These are phyloP conservation scores for Colletotrichum scovillei DNA, from an alignment of 2,329 filamentous ascomycete species.

Conservation along the genomic window DNA sequence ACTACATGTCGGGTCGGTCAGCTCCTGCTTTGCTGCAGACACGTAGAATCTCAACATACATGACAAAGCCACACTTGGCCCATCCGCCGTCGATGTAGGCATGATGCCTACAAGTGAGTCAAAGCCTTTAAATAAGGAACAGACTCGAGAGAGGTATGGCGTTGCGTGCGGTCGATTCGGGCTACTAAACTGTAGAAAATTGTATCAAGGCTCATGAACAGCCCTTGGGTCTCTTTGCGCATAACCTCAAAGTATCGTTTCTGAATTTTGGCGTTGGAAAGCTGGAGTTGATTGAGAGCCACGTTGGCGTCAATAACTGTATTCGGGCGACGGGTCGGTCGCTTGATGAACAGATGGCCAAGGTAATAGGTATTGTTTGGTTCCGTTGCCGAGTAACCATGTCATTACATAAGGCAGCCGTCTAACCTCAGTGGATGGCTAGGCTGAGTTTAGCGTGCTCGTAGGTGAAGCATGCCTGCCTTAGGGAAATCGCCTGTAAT, in stretches of 20 bases:
- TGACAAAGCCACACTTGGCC: conserved; percentile 74
- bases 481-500: too few species aligned
- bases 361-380: conserved; percentile 1
- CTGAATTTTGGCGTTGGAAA: not conserved
- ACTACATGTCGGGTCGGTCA: conserved; percentile 63
- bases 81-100: conserved; percentile 71
- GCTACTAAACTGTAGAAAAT: not conserved
- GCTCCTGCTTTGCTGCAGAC: not conserved
- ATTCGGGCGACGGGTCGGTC: not conserved
- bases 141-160: not conserved
- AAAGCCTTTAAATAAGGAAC: not conserved
- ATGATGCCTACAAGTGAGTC: conserved; percentile 50
- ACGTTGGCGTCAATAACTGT: not conserved
- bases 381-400: conserved; percentile 24
- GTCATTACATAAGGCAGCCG: not conserved
- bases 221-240: not conserved
- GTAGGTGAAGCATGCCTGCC: too few species aligned
- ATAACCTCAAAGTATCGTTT: not conserved
- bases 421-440: not conserved
- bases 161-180: not conserved
- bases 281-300: not conserved
- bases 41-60: conserved; percentile 58
- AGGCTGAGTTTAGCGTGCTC: too few species aligned
- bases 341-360: not conserved
- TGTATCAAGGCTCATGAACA: not conserved